phyloP scores from a whole-genome alignment of 1,284 basidiomycete genomes.

The Rhodotorula sp. region DNA sequence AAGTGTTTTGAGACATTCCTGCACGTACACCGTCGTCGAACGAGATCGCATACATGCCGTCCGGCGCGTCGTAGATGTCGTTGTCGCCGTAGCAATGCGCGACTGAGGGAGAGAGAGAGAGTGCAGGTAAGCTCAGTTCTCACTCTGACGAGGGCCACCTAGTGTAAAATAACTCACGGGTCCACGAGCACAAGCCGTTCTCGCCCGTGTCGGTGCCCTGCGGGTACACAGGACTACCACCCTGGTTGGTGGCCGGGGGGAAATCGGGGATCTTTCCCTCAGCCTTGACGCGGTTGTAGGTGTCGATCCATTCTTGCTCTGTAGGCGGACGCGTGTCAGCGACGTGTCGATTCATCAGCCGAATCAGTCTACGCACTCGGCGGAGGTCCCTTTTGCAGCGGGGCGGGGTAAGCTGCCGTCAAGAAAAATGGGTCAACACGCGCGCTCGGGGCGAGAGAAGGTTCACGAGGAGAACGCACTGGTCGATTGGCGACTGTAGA shows the following conservation, averaged over 20 bases:
- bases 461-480: not conserved
- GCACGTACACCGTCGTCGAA: slow-evolving; percentile 73
- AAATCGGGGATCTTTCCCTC: slow-evolving; percentile 32
- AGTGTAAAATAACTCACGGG: not conserved
- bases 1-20: too few relatives aligned
- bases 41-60: slow-evolving; percentile 21
- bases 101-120: not conserved
- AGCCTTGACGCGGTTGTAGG: slow-evolving; percentile 23
- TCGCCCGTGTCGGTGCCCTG: slow-evolving; percentile 4
- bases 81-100: slow-evolving; percentile 12
- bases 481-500: slow-evolving; percentile 1
- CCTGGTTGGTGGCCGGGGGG: slow-evolving; percentile 6
- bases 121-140: not conserved
- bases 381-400: slow-evolving; percentile 8
- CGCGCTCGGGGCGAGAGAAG: not conserved
- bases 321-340: not conserved
- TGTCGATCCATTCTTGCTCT: slow-evolving; percentile 23
- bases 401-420: not conserved
- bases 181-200: slow-evolving; percentile 27
- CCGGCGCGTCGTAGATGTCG: slow-evolving; percentile 25
- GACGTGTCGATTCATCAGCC: not conserved
- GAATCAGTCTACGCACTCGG: not conserved
- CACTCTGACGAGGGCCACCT: not conserved
- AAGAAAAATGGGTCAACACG: not conserved
- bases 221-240: slow-evolving; percentile 5